Base-by-base conservation (phyloP, 257 asterid species). In the Salvia miltiorrhiza region DNA sequence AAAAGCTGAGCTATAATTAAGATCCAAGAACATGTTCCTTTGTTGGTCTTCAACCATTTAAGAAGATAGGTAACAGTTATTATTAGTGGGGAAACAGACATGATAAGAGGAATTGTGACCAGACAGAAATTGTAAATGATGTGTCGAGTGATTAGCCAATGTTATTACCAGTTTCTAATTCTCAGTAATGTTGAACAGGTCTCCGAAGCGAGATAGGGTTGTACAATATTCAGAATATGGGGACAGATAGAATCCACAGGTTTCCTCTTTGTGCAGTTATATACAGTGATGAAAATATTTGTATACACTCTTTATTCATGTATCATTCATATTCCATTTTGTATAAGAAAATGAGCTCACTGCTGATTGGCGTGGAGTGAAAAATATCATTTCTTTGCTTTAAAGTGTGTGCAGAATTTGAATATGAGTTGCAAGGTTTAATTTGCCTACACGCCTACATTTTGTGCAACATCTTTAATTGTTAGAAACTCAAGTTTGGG, bases 171-270 rank as follows among this genome's bases (percentile, higher is more conserved):
- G 63, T 66, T 20, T 63, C 63, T 52, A 19, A 52, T 32, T 66
- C 54, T 44, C 2, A 49, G 12, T 47, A 59, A 33, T 60, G 21
- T 40, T 54, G 60, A 74, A 69, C 80, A 83, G 83, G 80, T 80
- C 48, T 47, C 83, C 55, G 71, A 79, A 72, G 71, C 57, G 64
- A 69, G 67, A n/a, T 52, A 71, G 75, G 74, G 37, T 70, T 44
- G 61, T 45, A 45, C 66, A 71, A 73, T 16, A 56, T 13, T 14
- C 32, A 28, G 61, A 70, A 13, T 62, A 68, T 45, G 39, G 48
- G 26, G 37, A 66, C 52, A 14, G 47, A 53, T 14, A 73, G 56
- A 41, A 58, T 44, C 71, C 19, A 12, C 65, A 35, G 68, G 69
- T 74, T 49, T 40, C 33, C 69, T 14, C 58, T 41, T 65, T 50